Conservation (phyloP, 345 rosid species). For the Arabidopsis suecica region DNA sequence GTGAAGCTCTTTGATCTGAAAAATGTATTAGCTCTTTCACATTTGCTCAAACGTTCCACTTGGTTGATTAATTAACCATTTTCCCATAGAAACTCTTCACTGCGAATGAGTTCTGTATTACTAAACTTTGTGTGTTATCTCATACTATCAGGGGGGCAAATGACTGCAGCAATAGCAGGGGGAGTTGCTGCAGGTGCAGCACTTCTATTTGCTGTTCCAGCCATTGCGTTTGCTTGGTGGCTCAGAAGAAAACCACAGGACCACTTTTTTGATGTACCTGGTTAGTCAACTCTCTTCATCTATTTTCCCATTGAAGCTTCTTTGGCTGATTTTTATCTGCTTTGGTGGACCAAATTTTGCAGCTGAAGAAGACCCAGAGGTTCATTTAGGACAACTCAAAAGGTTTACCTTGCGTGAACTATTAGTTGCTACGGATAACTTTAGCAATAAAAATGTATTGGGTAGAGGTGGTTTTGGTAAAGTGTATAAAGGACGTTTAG, state of each 20-base stretch:
- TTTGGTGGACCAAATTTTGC: conserved; percentile 39
- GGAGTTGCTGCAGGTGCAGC: conserved; percentile 96
- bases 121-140: background rate
- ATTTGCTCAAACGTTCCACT: background rate
- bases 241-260: conserved; percentile 70
- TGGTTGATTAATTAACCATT: conserved; percentile 5
- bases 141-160: conserved; percentile 51
- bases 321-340: background rate
- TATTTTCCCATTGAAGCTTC: background rate
- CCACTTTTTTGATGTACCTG: conserved; percentile 86
- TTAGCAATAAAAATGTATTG: conserved; percentile 69
- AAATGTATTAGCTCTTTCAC: conserved; percentile 13
- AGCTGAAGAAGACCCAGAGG: conserved; percentile 95
- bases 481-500: conserved; percentile 88
- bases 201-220: conserved; percentile 79
- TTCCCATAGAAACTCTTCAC: background rate
- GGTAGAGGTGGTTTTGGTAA: conserved; percentile 95
- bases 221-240: conserved; percentile 74
- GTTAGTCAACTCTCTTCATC: conserved; percentile 49
- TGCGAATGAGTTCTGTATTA: background rate
- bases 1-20: conserved; percentile 14
- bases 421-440: conserved; percentile 82
- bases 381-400: conserved; percentile 89
- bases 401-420: conserved; percentile 87
- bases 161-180: conserved; percentile 77